Evolutionary conservation across 129 eudicot genomes (phyloP).

Genomic region (Scalesia atractyloides): DNA sequence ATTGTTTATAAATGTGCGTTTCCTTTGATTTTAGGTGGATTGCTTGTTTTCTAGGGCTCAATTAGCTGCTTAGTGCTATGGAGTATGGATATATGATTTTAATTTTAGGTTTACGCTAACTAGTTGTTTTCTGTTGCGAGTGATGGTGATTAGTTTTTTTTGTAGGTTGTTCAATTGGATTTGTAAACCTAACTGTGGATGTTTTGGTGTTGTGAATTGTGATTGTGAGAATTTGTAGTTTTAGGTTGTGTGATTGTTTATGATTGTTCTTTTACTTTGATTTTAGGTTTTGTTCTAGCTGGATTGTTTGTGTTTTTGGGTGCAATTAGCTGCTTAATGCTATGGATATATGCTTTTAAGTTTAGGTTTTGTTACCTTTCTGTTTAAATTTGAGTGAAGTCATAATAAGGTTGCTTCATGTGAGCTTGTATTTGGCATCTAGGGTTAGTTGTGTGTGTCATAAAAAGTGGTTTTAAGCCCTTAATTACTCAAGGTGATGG

Average conservation of each 20-base stretch:
- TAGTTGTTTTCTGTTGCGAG: too few relatives aligned
- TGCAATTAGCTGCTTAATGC: neutral
- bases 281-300: neutral
- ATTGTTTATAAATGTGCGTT: neutral
- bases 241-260: neutral
- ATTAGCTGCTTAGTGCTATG: conserved; percentile 1
- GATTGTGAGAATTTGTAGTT: conserved; percentile 1
- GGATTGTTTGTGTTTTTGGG: conserved; percentile 7
- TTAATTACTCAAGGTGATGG: neutral
- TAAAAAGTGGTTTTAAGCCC: neutral
- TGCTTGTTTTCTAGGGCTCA: neutral
- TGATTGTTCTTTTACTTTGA: conserved; percentile 9
- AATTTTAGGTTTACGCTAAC: neutral
- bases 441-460: neutral
- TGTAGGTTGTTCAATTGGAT: too few relatives aligned
- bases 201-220: neutral
- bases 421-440: neutral
- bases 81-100: neutral
- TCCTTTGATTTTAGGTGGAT: conserved; percentile 4
- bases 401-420: neutral
- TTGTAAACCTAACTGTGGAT: neutral
- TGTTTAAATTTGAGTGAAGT: neutral
- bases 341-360: neutral
- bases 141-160: too few relatives aligned
- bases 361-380: neutral